Conservation (phyloP, 352 stramenopile genomes). For the Phytophthora sojae region DNA sequence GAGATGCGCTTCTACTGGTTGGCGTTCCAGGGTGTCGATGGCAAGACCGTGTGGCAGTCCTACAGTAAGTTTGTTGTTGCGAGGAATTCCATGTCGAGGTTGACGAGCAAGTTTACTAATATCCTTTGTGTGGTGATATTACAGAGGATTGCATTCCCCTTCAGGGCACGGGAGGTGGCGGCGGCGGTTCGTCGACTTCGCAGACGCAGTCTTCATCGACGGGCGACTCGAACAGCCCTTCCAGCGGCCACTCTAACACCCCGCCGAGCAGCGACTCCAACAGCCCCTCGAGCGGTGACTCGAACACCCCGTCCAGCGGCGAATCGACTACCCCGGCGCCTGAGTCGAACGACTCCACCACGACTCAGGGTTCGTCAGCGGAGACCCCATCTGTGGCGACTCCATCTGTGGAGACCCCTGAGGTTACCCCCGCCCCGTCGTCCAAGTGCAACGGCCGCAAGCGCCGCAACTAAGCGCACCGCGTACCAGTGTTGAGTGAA, state of each 20-base stretch:
- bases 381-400: conserved; percentile 24
- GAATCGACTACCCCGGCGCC: conserved; percentile 17
- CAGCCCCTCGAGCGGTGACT: conserved; percentile 15
- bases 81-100: neutral
- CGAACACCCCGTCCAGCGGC: conserved; percentile 12
- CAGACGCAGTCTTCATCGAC: conserved; percentile 17
- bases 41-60: conserved; percentile 51
- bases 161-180: conserved; percentile 28
- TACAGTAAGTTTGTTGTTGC: conserved; percentile 42
- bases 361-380: conserved; percentile 15
- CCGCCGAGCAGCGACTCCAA: conserved; percentile 15
- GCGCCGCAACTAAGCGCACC: conserved; percentile 28
- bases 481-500: conserved; percentile 24
- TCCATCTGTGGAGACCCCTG: conserved; percentile 21
- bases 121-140: neutral
- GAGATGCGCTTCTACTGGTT: conserved; percentile 57
- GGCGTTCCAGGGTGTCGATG: conserved; percentile 45
- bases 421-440: conserved; percentile 32
- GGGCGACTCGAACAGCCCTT: conserved; percentile 21
- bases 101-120: conserved; percentile 8
- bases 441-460: conserved; percentile 38
- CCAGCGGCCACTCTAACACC: conserved; percentile 17
- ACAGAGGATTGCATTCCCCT: conserved; percentile 51
- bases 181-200: conserved; percentile 22
- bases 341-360: conserved; percentile 4